Conservation (phyloP, 2,329 filamentous ascomycete species). For the Sordariomycetes sp. region DNA sequence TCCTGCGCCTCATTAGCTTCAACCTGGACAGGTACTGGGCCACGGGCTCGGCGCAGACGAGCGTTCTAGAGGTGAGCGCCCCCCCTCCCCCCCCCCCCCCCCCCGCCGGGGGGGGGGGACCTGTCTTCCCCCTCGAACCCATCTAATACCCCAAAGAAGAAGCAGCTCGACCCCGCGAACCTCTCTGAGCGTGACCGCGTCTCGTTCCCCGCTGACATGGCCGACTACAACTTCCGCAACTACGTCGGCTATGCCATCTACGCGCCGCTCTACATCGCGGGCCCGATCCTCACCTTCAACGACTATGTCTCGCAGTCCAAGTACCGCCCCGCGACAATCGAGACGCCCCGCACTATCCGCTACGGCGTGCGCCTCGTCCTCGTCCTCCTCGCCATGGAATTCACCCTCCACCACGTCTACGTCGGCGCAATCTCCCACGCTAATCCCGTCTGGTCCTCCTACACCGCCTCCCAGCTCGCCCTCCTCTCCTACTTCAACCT, state of each 20-base stretch:
- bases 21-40: conserved; percentile 97
- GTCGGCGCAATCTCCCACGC: conserved; percentile 83
- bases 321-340: conserved; percentile 60
- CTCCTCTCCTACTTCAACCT: conserved; percentile 94
- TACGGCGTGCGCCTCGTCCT: conserved; percentile 77
- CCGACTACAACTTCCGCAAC: conserved; percentile 69
- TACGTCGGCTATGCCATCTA: conserved; percentile 86
- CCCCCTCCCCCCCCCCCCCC: too few species aligned
- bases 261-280: conserved; percentile 81
- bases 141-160: conserved; percentile 80
- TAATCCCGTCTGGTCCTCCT: conserved; percentile 65
- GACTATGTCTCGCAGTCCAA: conserved; percentile 86
- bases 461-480: conserved; percentile 76
- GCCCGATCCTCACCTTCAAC: conserved; percentile 94
- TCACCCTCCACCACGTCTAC: conserved; percentile 85
- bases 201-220: conserved; percentile 53
- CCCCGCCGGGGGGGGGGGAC: too few species aligned
- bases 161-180: conserved; percentile 76
- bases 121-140: not conserved
- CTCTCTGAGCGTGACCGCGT: conserved; percentile 85
- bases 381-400: conserved; percentile 75
- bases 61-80: conserved; percentile 62
- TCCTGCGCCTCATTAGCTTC: conserved; percentile 87
- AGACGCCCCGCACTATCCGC: conserved; percentile 54
- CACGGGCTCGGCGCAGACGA: conserved; percentile 46